Evolutionary conservation across 345 rosid species (phyloP), one percentile per base, ranked within the genome.

Genomic region (Erysimum cheiranthoides): DNA sequence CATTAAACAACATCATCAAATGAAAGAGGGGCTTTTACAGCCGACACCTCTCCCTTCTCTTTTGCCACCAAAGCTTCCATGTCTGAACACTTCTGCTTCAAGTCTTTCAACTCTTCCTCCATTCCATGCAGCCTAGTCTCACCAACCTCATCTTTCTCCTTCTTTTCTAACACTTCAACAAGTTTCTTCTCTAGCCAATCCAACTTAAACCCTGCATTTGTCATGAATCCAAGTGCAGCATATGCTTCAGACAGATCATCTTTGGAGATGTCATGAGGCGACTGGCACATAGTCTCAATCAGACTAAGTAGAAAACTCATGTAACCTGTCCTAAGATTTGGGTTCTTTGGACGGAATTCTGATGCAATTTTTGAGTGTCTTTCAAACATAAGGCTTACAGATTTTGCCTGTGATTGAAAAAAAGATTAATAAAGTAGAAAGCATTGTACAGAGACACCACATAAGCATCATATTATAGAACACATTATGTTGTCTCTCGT

Each of bases 161-260:
- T 51, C 39, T 54, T 70, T 21, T 62, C 52, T 13, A 28, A 14
- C 3, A 78, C 38, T 5, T 68, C 66, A 46, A 52, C 66, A 38
- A 78, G 17, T 42, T 61, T 78, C 53, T 60, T 61, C 53, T 73
- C 71, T 45, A 73, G 46, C 78, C 74, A 78, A 62, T 73, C 78
- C 61, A 78, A 21, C 31, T 78, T 38, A 61, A 73, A 67, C 2
- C 78, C 78, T 6, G n/a, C 70, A 66, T 40, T 39, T 16, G 2
- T 53, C 77, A 78, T 52, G 21, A 31, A 12, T 31, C n/a, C 66
- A 5, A 78, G 4, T 9, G 42, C 67, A 42, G 21, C 53, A 36
- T 50, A 52, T 3, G 75, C 69, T 7, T 59, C 63, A 6, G 2
- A 42, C 11, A 78, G 34, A 18, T 78, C 77, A 14, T 60, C 51